phyloP scores from a whole-genome alignment of 176 grass and related monocot genomes.

The Puya raimondii region DNA sequence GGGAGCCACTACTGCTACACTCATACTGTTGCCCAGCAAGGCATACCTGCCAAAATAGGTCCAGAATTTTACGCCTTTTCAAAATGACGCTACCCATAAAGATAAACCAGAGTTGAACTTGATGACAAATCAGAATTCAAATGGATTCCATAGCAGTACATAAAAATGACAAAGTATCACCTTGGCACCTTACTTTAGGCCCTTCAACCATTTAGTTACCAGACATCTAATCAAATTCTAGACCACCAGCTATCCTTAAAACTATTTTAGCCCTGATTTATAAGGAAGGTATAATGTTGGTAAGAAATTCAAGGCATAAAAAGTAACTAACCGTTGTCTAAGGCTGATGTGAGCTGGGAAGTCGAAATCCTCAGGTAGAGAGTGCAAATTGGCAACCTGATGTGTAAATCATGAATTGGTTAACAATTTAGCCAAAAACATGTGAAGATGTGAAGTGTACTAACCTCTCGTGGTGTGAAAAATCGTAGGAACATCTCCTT shows the following conservation, averaged over 20 bases:
- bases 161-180: too few species aligned
- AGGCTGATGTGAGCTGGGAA: constrained; percentile 60
- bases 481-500: constrained; percentile 59
- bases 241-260: too few species aligned
- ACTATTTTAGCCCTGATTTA: too few species aligned
- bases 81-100: neutral
- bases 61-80: too few species aligned
- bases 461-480: constrained; percentile 82
- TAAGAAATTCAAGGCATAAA: neutral
- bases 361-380: constrained; percentile 59
- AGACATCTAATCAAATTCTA: too few species aligned
- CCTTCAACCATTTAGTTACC: too few species aligned
- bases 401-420: constrained; percentile 13
- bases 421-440: constrained; percentile 4
- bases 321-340: constrained; percentile 63
- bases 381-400: constrained; percentile 96
- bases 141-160: too few species aligned
- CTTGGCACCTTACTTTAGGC: too few species aligned
- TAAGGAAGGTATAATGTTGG: too few species aligned
- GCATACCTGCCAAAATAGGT: constrained; percentile 58
- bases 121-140: neutral
- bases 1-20: constrained; percentile 72
- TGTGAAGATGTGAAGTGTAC: neutral
- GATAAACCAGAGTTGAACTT: neutral
- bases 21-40: constrained; percentile 86